phyloP scores from a whole-genome alignment of 345 rosid genomes.

The Eucalyptus microcorys region DNA sequence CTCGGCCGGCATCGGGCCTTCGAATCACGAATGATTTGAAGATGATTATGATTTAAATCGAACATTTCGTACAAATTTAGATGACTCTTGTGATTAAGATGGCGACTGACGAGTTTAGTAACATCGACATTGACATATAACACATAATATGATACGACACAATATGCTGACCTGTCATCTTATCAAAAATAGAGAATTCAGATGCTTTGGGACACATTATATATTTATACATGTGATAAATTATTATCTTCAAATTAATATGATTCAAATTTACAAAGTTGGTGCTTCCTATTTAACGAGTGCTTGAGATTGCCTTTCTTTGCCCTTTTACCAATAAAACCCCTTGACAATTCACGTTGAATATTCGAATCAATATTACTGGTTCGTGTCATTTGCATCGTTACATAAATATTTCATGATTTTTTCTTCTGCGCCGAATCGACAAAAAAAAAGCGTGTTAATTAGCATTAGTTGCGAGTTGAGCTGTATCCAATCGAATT shows the following conservation, averaged over 20 bases:
- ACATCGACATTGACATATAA: accelerated
- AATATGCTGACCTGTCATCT: accelerated
- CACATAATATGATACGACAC: too few species aligned
- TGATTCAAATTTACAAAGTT: accelerated
- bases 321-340: accelerated
- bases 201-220: accelerated
- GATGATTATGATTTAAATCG: background rate
- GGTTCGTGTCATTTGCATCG: accelerated
- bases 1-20: background rate
- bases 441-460: background rate
- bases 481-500: background rate
- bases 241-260: too few species aligned
- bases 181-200: accelerated
- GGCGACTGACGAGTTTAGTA: accelerated
- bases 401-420: background rate
- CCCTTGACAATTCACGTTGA: accelerated
- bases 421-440: accelerated
- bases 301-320: background rate
- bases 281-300: accelerated
- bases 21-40: background rate
- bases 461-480: background rate
- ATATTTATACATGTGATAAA: too few species aligned
- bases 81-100: background rate
- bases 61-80: background rate
- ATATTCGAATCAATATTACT: background rate